Percentiles rank a stretch among this genome's conserved stretches.
These are phyloP conservation scores for Isabelozyma heimii DNA, from an alignment of 805 yeast species.

Conservation along the genomic window DNA sequence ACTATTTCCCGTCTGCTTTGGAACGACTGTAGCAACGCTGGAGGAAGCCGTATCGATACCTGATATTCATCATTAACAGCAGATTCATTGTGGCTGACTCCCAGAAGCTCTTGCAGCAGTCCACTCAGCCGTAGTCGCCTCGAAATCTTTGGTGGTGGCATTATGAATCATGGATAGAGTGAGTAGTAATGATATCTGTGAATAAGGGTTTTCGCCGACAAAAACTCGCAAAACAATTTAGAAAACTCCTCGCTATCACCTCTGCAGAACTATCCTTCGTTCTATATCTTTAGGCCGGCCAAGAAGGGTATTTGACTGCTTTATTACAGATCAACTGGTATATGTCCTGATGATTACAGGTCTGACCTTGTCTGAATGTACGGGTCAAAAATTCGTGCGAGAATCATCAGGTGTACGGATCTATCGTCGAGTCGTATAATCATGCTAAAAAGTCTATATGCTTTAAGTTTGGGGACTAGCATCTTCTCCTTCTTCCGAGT, in stretches of 20 bases:
- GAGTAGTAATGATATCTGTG: neutral
- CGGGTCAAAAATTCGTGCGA: neutral
- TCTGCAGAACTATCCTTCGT: too few relatives aligned
- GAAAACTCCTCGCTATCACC: too few relatives aligned
- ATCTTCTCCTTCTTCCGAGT: neutral
- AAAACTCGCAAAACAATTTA: too few relatives aligned
- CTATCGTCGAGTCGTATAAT: too few relatives aligned
- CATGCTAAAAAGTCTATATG: neutral
- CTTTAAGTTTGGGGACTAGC: neutral
- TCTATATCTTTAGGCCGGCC: too few relatives aligned
- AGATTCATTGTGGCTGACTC: neutral
- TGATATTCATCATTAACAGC: neutral
- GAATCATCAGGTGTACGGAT: neutral
- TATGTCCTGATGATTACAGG: neutral
- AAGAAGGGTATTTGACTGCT: neutral
- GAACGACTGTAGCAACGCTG: neutral
- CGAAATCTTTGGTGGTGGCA: conserved; percentile 3
- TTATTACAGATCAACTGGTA: neutral
- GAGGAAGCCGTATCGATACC: conserved; percentile 7
- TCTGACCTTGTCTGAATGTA: neutral
- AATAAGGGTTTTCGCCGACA: too few relatives aligned
- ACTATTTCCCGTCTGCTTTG: neutral
- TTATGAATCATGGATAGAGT: neutral
- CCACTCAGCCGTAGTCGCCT: conserved; percentile 4
- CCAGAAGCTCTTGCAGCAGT: neutral